Evolutionary conservation across 176 grass and related monocot species (phyloP), one percentile per base, ranked within the genome.

Genomic region (Triticum urartu): DNA sequence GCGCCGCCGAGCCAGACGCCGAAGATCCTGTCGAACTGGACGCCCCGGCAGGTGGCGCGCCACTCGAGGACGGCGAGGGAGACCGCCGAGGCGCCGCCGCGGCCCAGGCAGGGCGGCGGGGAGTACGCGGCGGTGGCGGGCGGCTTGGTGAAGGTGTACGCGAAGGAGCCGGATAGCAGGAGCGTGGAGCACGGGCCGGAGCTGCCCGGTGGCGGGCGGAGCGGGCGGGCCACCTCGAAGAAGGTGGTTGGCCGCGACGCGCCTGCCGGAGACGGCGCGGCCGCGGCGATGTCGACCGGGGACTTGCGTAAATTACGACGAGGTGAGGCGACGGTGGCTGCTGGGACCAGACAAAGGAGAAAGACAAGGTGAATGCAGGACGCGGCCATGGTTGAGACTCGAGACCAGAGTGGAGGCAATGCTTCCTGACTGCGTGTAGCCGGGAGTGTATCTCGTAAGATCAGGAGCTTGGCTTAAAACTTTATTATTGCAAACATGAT

Each of bases 11-110:
- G 60, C n/a, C 60, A 62, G 60, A 62, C n/a, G 9, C 60, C 60
- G 9, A 62, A 62, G 60, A 62, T 62, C 20, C n/a, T n/a, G 21
- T 24, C 60, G 60, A 62, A 24, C n/a, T 62, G 60, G n/a, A 24
- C n/a, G 1, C 60, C 79, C 2, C 58, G 56, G 52, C 79, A 89
- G 9, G 74, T 43, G 40, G 91, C 87, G 45, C 24, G 74, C 87
- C 87, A 89, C 78, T 92, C 91, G 25, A 92, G 87, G 12, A 89
- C 79, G 54, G 82, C 85, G 33, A 79, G 83, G 24, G 77, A 80
- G 86, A 75, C 39, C 7, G 72, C 80, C 15, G 72, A 25, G 20
- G 90, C 79, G 4, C 45, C 15, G 58, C 12, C 69, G 24, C 25
- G 25, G 25, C 30, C 45, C 9, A 89, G 83, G 75, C 83, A 92